Base-by-base conservation (phyloP, 2,329 filamentous ascomycete species). In the Arthrinium phaeospermum region DNA sequence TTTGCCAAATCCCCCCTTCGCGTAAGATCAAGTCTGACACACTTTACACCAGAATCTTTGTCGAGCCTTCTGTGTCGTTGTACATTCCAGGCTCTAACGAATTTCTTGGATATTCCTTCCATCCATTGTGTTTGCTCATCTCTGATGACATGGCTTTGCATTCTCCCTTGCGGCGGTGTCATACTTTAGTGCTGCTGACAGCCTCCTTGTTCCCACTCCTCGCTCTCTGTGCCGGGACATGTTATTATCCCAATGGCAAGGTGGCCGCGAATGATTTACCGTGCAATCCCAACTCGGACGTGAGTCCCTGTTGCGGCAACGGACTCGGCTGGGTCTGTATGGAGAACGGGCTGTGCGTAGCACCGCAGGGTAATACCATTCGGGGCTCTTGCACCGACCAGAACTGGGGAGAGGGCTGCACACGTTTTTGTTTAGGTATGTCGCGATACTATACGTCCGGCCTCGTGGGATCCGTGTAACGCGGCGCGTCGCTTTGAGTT, bases 271-370 rank as follows among this genome's bases (percentile, higher is more conserved):
- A n/a, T n/a, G 22, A 51, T n/a, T 51, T 24, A 12, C n/a, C 47
- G 22, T 51, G 47, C 47, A 51, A 51, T n/a, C 10, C 6, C 47
- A 51, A 51, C 22, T 51, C n/a, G 8, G 22, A 24, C n/a, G n/a
- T 8, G 8, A 77, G 75, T 12, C 71, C 73, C 0, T 78, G 78
- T 67, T 78, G 76, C 37, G 74, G 73, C n/a, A 72, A 72, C 5
- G 73, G 75, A 14, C 45, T 75, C 1, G 77, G 77, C 0, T 75
- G 71, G 8, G 69, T 71, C 13, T 79, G 77, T 49, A 53, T 77
- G 1, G 74, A 75, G 14, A 78, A 77, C 70, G 76, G 75, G 71
- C 37, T 78, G 5, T 78, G 76, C 47, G 69, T 30, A 37, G 16
- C 16, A 8, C 24, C 61, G 19, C n/a, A 51, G n/a, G 47, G 47